Percentiles rank a stretch among this genome's conserved stretches.
phyloP scores from a whole-genome alignment of 306 rosid genomes.

The Cercis canadensis region DNA sequence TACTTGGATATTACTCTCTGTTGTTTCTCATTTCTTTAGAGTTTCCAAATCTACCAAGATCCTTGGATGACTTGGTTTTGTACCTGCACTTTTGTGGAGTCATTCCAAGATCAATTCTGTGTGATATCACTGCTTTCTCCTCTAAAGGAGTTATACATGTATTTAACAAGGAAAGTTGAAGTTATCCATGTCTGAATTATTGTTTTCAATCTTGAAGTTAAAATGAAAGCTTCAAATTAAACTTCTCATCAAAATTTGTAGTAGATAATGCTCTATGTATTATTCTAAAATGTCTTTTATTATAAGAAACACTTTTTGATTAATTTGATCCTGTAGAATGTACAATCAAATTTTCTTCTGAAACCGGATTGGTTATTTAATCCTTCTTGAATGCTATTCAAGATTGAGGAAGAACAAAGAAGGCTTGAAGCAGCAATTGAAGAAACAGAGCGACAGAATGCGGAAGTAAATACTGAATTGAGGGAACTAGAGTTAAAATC shows the following conservation, averaged over 20 bases:
- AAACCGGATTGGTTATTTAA: slow-evolving; percentile 38
- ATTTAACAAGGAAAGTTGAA: neutral
- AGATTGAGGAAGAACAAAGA: slow-evolving; percentile 95
- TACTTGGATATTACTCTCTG: slow-evolving; percentile 10
- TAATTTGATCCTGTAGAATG: slow-evolving; percentile 33
- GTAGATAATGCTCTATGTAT: slow-evolving; percentile 10
- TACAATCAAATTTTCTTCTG: slow-evolving; percentile 29
- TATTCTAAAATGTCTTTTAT: slow-evolving; percentile 12
- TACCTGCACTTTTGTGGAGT: neutral
- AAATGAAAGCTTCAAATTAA: slow-evolving; percentile 2
- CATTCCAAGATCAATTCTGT: slow-evolving; percentile 16
- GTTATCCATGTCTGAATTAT: neutral
- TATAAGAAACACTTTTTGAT: slow-evolving; percentile 23
- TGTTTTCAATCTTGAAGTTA: slow-evolving; percentile 22
- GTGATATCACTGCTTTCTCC: neutral
- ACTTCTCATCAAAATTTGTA: slow-evolving; percentile 10
- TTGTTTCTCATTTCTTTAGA: neutral
- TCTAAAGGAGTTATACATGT: neutral
- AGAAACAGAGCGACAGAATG: slow-evolving; percentile 76
- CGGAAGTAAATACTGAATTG: slow-evolving; percentile 81
- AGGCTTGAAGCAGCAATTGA: slow-evolving; percentile 90
- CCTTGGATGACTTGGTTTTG: slow-evolving; percentile 19
- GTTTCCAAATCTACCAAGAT: slow-evolving; percentile 26
- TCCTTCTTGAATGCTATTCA: slow-evolving; percentile 40
- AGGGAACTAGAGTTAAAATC: slow-evolving; percentile 85